Conservation (phyloP, 83 land plant genomes). For the Picea abies region DNA sequence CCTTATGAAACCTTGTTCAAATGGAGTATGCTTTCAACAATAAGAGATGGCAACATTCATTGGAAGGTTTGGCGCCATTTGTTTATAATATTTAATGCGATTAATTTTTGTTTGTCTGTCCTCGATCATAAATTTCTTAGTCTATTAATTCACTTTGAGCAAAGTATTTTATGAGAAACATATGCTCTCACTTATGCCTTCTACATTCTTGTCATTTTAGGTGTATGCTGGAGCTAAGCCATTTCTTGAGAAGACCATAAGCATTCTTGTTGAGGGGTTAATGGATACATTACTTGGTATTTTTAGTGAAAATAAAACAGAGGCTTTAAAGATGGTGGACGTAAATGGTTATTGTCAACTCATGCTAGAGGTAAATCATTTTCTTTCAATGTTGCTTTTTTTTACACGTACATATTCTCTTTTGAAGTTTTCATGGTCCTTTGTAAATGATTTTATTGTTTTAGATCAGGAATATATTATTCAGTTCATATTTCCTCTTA, state of each 20-base stretch:
- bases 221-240: slow-evolving; percentile 89
- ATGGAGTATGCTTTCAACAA: no score
- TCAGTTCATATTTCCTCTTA: background rate
- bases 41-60: no score
- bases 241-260: slow-evolving; percentile 71
- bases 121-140: background rate
- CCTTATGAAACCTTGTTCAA: background rate
- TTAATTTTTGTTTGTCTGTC: background rate
- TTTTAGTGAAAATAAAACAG: slow-evolving; percentile 59
- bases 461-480: background rate
- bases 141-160: background rate
- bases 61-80: background rate
- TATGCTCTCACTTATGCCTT: slow-evolving; percentile 2
- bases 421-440: background rate
- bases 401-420: background rate
- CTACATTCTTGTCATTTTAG: slow-evolving; percentile 28
- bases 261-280: slow-evolving; percentile 78
- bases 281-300: slow-evolving; percentile 74
- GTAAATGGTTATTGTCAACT: slow-evolving; percentile 89
- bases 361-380: slow-evolving; percentile 83
- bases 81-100: background rate
- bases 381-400: background rate
- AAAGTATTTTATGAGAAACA: background rate
- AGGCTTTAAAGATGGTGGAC: slow-evolving; percentile 64
- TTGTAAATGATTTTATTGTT: background rate